Conservation (phyloP, 169 alveolate genomes). For the Babesia sp. region DNA sequence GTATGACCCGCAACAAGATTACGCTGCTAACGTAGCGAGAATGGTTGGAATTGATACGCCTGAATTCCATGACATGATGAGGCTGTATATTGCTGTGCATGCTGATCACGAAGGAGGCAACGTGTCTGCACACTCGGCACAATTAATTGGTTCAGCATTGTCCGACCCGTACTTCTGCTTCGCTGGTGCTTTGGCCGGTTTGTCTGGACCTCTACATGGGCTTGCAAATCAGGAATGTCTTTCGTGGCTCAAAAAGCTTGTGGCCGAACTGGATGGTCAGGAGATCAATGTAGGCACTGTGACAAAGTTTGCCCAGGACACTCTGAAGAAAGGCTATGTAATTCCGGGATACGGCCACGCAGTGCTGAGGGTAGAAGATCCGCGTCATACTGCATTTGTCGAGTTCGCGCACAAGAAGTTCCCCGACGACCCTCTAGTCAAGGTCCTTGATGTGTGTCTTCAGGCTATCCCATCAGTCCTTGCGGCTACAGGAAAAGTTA, state of each 20-base stretch:
- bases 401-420: slow-evolving; percentile 86
- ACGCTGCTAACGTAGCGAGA: slow-evolving; percentile 75
- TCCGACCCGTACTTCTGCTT: slow-evolving; percentile 90
- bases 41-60: slow-evolving; percentile 68
- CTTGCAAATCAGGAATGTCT: slow-evolving; percentile 93
- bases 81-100: slow-evolving; percentile 80
- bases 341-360: slow-evolving; percentile 98
- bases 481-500: slow-evolving; percentile 84
- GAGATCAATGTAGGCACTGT: slow-evolving; percentile 70
- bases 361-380: slow-evolving; percentile 94
- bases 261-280: slow-evolving; percentile 80
- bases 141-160: slow-evolving; percentile 90
- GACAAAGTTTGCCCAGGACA: slow-evolving; percentile 73
- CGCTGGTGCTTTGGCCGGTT: slow-evolving; percentile 89
- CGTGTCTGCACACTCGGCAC: slow-evolving; percentile 94
- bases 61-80: slow-evolving; percentile 67
- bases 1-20: slow-evolving; percentile 70
- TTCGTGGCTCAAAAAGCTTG: slow-evolving; percentile 85
- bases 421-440: slow-evolving; percentile 84
- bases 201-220: slow-evolving; percentile 95
- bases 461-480: slow-evolving; percentile 63
- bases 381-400: slow-evolving; percentile 84
- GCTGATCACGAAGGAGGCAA: slow-evolving; percentile 95
- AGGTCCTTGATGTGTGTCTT: slow-evolving; percentile 72
- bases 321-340: slow-evolving; percentile 85